Base-by-base conservation (phyloP, 345 rosid species). In the Geranium rotundifolium region DNA sequence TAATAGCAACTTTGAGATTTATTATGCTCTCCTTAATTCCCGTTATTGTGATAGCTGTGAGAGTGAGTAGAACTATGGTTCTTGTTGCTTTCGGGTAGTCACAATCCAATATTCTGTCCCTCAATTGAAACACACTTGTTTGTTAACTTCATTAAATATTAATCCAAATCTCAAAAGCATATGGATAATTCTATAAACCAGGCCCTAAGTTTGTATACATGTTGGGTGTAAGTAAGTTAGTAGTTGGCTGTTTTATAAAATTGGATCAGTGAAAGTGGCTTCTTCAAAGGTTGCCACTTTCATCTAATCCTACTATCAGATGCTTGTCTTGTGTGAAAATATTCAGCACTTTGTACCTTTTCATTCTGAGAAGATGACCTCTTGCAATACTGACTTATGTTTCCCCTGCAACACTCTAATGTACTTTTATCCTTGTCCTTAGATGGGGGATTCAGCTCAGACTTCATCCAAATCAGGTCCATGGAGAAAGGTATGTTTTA, bases 381-480 rank as follows among this genome's bases (percentile, higher is more conserved):
- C 14, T 41, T 12, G 50, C 50, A 41, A 41, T 41, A 3, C 10
- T 41, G n/a, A n/a, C 14, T 41, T 41, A 1, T 41, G 1, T 41
- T 41, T 41, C 10, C 50, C 12, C 50, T 13, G 10, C 19, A 1
- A 13, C 57, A 5, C 19, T 54, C 57, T 54, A 10, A 54, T 54
- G 19, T 54, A 54, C 5, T 1, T 54, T 54, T 17, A 3, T 16
- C 17, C 61, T 68, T 27, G 71, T 68, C 63, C 14, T 60, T 67
- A 84, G 88, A 89, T 81, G 50, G 87, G 84, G 1, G 41, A 79
- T 69, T 77, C 81, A 54, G 65, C 27, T 59, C 72, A 83, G 59
- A 58, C 76, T 62, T 71, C 83, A 83, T 74, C 79, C 29, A 88
- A 87, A 75, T 91, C 89, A 57, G 96, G 95, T 69, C 80, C 87